These are phyloP conservation scores for Aleurites moluccanus DNA, from an alignment of 441 rosid genomes.

Conservation along the genomic window DNA sequence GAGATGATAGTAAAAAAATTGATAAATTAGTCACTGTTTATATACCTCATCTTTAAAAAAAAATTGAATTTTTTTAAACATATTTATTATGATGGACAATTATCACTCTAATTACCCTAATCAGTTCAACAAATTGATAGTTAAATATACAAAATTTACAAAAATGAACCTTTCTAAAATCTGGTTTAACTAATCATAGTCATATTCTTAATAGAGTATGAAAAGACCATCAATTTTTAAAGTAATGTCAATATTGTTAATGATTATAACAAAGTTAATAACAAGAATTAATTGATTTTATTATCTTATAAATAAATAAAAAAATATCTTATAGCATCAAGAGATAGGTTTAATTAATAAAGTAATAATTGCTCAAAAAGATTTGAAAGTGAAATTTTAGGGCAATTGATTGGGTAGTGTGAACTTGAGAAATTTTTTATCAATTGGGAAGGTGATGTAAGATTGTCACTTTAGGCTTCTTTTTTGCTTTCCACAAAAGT, in stretches of 20 bases:
- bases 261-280: constrained; percentile 8
- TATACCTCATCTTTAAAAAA: no score
- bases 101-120: no score
- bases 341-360: neutral
- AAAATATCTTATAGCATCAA: neutral
- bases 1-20: no score
- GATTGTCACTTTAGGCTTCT: constrained; percentile 16
- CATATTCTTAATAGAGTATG: neutral
- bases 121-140: no score
- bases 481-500: constrained; percentile 20
- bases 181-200: neutral
- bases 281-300: neutral
- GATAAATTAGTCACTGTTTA: no score
- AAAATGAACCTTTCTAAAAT: neutral
- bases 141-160: no score
- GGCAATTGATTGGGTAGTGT: neutral
- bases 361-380: constrained; percentile 21
- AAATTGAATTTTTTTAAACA: no score
- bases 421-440: neutral
- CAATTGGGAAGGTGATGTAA: constrained; percentile 10
- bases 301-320: neutral
- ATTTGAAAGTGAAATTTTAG: constrained; percentile 17
- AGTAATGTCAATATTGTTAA: constrained; percentile 3
- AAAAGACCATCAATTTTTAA: neutral
- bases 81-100: no score